Evolutionary conservation across 176 grass and related monocot species (phyloP).

Genomic region (Coix lacrymajobi): DNA sequence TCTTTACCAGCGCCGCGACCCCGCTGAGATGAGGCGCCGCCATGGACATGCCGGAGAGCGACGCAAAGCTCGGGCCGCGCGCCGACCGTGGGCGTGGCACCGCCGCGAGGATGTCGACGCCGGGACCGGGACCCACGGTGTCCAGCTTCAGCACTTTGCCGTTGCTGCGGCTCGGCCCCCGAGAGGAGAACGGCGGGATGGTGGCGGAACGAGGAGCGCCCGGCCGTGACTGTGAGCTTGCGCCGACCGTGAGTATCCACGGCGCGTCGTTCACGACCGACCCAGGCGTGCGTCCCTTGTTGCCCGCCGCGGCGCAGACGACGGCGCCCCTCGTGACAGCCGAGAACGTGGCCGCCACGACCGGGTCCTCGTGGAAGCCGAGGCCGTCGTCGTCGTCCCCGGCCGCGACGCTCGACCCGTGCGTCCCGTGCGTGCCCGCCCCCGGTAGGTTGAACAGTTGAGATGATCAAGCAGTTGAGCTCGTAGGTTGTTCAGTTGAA

Average conservation of each 20-base stretch:
- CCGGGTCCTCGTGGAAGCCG: slow-evolving; percentile 32
- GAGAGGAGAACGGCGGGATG: slow-evolving; percentile 54
- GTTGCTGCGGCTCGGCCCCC: slow-evolving; percentile 48
- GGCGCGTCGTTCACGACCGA: slow-evolving; percentile 65
- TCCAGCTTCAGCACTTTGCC: slow-evolving; percentile 62
- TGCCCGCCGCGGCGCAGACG: slow-evolving; percentile 54
- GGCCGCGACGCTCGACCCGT: slow-evolving; percentile 46
- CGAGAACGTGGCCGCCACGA: slow-evolving; percentile 35
- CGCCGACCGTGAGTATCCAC: slow-evolving; percentile 76
- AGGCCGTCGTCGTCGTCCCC: slow-evolving; percentile 1
- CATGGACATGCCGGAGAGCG: slow-evolving; percentile 87
- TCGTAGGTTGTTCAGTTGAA: slow-evolving; percentile 2
- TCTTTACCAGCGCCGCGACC: slow-evolving; percentile 58
- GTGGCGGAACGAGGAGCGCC: background rate
- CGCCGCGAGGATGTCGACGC: slow-evolving; percentile 45
- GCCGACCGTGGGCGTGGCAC: slow-evolving; percentile 22
- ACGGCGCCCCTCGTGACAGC: slow-evolving; percentile 47
- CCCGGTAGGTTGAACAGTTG: no score
- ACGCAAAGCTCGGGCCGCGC: slow-evolving; percentile 7
- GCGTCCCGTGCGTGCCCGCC: slow-evolving; percentile 44
- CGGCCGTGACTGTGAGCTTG: slow-evolving; percentile 2
- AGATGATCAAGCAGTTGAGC: background rate
- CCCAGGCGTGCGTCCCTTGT: slow-evolving; percentile 18
- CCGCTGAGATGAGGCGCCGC: slow-evolving; percentile 67
- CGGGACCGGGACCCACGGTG: slow-evolving; percentile 67